Base-by-base conservation (phyloP, 768 basidiomycete genomes). In the Lactarius deliciosus region DNA sequence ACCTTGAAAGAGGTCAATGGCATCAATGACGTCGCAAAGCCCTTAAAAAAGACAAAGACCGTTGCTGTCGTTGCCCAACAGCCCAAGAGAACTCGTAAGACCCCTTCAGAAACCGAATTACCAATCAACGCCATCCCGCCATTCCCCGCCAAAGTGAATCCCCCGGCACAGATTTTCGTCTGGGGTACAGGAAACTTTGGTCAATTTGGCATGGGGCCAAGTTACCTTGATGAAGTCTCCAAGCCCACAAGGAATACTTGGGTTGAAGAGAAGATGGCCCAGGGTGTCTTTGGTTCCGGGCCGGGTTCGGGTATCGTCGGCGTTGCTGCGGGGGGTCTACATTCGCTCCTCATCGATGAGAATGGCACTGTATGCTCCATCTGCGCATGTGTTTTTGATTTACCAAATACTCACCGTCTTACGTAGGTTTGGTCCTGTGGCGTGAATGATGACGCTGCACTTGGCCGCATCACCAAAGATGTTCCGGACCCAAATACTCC, bases 101-200 rank as follows among this genome's bases (percentile, higher is more conserved):
- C 56, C 0, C 32, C 65, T 41, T 69, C 68, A 47, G 65, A 63
- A 41, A 50, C 57, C 60, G 65, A 47, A 53, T 60, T 45, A 34
- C 60, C 63, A 5, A 63, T 89, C 73, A 90, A 89, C 70, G 79
- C 85, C 9, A 79, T 93, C 4, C 91, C 90, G 18, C 76, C 79
- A 8, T 81, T 86, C 34, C 83, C 85, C 10, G 73, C 79, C 57
- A 83, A 84, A 64, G 71, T 79, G 55, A 83, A 87, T 54, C 94
- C 93, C 22, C 81, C 88, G 40, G 82, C 86, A 16, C 82, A 88
- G 50, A 81, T 95, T 20, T 96, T 95, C 69, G 88, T 85, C 9
- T 98, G 92, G 85, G 96, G 96, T 8, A 87, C 89, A 13, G 95
- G 94, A 32, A 95, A 96, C 76, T 94, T 94, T 79, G 96, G 95